Base-by-base conservation (phyloP, 495 filamentous ascomycete species). In the Cetradonia linearis region DNA sequence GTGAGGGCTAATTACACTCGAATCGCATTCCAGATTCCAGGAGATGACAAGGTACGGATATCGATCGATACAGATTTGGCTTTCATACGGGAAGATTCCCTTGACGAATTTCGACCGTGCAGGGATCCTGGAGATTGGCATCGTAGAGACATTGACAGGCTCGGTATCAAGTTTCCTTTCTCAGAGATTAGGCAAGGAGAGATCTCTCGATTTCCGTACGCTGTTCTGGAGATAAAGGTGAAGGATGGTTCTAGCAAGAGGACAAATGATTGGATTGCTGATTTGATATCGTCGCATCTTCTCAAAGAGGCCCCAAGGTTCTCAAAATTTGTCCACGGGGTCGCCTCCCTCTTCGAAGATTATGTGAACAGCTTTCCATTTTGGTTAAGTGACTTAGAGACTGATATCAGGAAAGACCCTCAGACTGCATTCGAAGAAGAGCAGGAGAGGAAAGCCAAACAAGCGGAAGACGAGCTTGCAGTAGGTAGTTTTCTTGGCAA, bases 321-420 rank as follows among this genome's bases (percentile, higher is more conserved):
- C 73, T 95, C 89, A 44, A 98, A 98, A 69, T 97, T 97, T 67
- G 87, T 92, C 25, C 93, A 98, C 65, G 93, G 94, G 61, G 84
- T 94, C 2, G 91, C 91, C 14, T 82, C 84, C 40, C 76, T 97
- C 9, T 97, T 96, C 67, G 94, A 97, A 61, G 94, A 97, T 69
- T 77, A 95, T 68, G 92, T 98, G 70, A 97, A 97, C 73, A 89
- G 80, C 59, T 84, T 98, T 60, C 93, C 93, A 5, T 96, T 97
- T 78, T 98, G 93, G 93, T 81, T 96, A 4, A 80, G 84, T 61
- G 87, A 91, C 56, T 74, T 96, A 11, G 92, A 95, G 63, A 88
- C 81, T 37, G 93, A 98, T 66, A 97, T 98, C 66, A 83, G 90
- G 56, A 87, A 86, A 65, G 93, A 98, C 69, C 93, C 93, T 3